Evolutionary conservation across 225 moss, liverwort and hornwort genomes (phyloP), one percentile per base, ranked within the genome.

Genomic region (Pleurozium schreberi): DNA sequence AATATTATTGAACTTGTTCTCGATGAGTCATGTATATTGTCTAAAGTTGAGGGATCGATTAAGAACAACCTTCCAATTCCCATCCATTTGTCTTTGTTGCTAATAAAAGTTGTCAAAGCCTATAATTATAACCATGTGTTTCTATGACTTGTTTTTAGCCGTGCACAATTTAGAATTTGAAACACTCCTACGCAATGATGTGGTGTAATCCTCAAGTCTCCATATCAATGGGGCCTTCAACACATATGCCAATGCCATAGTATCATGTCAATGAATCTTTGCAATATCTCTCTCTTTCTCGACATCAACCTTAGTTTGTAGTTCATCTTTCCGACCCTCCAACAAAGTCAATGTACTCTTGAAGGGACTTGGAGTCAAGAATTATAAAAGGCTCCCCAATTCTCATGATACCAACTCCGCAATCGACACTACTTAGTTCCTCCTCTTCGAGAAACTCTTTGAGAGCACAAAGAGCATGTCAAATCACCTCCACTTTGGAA

Each of bases 401-500:
- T 58, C 95, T 95, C 52, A 98, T 93, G 42, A 97, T 86, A 36
- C 95, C 96, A 77, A 97, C 89, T 45, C 95, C 93, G 66, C 97
- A 98, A 89, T 97, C 96, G 50, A 91, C 90, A 85, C 93, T 95
- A 76, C 91, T 93, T n/a, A 95, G 92, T 70, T 97, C 96, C 69
- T 98, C 98, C 34, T 96, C 96, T 91, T 98, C 96, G 55, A 98
- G 90, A 58, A 97, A 97, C 85, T 98, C 96, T 88, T 98, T 96
- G 49, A 98, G 92, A 75, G 95, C 97, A 83, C 86, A 91, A 34
- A 98, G 91, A 50, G 93, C 94, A 89, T 97, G 95, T 34, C 91
- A 90, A 88, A 96, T 93, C 81, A 96, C 77, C 69, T 98, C 96
- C 38, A 97, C 97, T 90, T 93, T 95, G 22, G 93, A 92, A 82